Conservation (phyloP, 106 monocot genomes). For the Dioscorea zingiberensis region DNA sequence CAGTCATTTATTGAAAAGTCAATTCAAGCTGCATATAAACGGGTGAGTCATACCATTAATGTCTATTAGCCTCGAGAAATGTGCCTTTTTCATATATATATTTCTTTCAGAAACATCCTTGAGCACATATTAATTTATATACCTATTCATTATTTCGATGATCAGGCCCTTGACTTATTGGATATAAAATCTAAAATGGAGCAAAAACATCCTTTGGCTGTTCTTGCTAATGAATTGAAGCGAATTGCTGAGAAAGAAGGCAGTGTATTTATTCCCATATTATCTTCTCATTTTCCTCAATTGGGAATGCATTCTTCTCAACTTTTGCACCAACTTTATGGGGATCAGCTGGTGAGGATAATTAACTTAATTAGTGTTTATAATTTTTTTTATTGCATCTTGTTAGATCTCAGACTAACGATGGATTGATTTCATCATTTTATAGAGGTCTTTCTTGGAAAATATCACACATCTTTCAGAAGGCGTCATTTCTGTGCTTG, state of each 20-base stretch:
- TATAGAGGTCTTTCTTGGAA: slow-evolving; percentile 59
- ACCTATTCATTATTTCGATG: not conserved
- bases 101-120: too few species aligned
- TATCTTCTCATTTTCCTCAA: slow-evolving; percentile 35
- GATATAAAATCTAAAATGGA: slow-evolving; percentile 22
- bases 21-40: slow-evolving; percentile 39
- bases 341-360: slow-evolving; percentile 41
- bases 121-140: too few species aligned
- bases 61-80: not conserved
- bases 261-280: slow-evolving; percentile 38
- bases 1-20: slow-evolving; percentile 47
- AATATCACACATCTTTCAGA: slow-evolving; percentile 33
- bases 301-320: slow-evolving; percentile 40
- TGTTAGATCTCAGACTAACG: not conserved
- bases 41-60: slow-evolving; percentile 29
- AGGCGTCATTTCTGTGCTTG: slow-evolving; percentile 32
- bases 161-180: slow-evolving; percentile 28
- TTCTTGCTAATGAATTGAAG: slow-evolving; percentile 56
- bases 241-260: slow-evolving; percentile 44
- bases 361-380: not conserved
- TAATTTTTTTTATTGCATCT: too few species aligned
- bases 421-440: slow-evolving; percentile 8
- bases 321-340: slow-evolving; percentile 56
- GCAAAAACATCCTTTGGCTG: slow-evolving; percentile 34
- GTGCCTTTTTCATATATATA: too few species aligned